These are phyloP conservation scores for Mortierella sp. DNA, from an alignment of 371 early-diverging fungal species.

Conservation along the genomic window DNA sequence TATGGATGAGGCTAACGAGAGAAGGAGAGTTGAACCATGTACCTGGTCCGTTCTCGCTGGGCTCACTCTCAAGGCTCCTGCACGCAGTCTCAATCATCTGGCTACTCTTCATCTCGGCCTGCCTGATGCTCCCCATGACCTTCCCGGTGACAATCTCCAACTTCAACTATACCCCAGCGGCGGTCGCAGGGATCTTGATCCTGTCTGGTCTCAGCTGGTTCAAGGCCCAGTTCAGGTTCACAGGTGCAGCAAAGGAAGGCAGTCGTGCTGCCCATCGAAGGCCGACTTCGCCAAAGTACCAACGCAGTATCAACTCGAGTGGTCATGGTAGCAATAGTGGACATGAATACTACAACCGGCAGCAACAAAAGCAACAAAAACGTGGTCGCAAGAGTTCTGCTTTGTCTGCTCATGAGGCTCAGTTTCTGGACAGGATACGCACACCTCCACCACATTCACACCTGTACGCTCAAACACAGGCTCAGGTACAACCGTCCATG, in stretches of 20 bases:
- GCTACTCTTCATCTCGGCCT: conserved; percentile 28
- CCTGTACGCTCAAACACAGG: background rate
- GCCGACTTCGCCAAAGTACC: background rate
- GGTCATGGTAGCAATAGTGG: background rate
- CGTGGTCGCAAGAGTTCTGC: background rate
- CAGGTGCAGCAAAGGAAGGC: conserved; percentile 36
- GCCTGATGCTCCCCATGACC: conserved; percentile 33
- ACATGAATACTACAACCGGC: background rate
- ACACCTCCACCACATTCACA: background rate
- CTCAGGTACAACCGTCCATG: background rate
- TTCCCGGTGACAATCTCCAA: conserved; percentile 38
- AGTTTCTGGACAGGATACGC: background rate
- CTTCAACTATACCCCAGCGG: conserved; percentile 35
- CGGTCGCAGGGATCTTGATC: background rate
- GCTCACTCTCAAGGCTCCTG: conserved; percentile 17
- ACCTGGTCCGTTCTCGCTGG: conserved; percentile 25
- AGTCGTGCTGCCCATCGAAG: conserved; percentile 29
- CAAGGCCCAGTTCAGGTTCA: conserved; percentile 41
- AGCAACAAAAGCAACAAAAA: background rate
- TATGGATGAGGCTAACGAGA: conserved; percentile 35
- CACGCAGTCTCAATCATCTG: conserved; percentile 35
- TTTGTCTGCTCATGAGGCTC: background rate
- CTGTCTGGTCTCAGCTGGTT: conserved; percentile 32
- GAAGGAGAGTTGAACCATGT: conserved; percentile 26
- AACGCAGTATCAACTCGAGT: background rate